phyloP scores from a whole-genome alignment of 768 basidiomycete species.

The Agaricus blazei region DNA sequence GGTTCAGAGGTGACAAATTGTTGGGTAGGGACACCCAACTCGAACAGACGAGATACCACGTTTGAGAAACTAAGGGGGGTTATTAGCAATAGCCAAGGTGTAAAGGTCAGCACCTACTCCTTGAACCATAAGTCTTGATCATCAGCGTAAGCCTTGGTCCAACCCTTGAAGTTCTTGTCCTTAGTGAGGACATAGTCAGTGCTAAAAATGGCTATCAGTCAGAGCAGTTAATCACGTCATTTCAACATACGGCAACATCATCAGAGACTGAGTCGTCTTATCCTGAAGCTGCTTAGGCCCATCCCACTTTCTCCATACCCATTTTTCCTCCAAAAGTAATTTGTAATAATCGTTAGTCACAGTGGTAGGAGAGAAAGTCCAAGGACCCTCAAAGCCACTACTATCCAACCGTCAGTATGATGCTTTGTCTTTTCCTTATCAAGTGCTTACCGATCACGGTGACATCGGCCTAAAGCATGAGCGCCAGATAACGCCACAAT shows the following conservation, averaged over 20 bases:
- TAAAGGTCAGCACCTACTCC: constrained; percentile 54
- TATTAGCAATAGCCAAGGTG: neutral
- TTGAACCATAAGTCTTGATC: constrained; percentile 87
- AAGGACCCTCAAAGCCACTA: constrained; percentile 86
- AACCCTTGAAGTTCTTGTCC: constrained; percentile 92
- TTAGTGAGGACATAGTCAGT: constrained; percentile 85
- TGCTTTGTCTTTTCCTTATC: neutral
- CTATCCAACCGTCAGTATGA: constrained; percentile 18
- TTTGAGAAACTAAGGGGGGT: constrained; percentile 64
- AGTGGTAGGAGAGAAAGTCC: constrained; percentile 91
- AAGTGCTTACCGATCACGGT: constrained; percentile 58
- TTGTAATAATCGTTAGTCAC: constrained; percentile 85
- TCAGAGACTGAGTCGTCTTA: constrained; percentile 80
- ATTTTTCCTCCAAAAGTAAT: constrained; percentile 85
- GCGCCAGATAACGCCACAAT: constrained; percentile 94
- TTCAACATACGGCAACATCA: constrained; percentile 88
- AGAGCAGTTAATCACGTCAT: neutral
- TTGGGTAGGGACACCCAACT: constrained; percentile 84
- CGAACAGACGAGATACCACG: constrained; percentile 75
- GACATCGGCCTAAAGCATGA: constrained; percentile 95
- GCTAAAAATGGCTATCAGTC: constrained; percentile 26
- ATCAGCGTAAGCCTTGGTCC: constrained; percentile 81
- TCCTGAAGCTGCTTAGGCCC: constrained; percentile 94
- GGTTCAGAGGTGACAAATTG: constrained; percentile 74
- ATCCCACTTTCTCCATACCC: constrained; percentile 94